A percentile compares a stretch with the other conserved stretches of the same genome.
Evolutionary conservation across 768 basidiomycete genomes (phyloP).

Genomic region (Leucocoprinus birnbaumii): DNA sequence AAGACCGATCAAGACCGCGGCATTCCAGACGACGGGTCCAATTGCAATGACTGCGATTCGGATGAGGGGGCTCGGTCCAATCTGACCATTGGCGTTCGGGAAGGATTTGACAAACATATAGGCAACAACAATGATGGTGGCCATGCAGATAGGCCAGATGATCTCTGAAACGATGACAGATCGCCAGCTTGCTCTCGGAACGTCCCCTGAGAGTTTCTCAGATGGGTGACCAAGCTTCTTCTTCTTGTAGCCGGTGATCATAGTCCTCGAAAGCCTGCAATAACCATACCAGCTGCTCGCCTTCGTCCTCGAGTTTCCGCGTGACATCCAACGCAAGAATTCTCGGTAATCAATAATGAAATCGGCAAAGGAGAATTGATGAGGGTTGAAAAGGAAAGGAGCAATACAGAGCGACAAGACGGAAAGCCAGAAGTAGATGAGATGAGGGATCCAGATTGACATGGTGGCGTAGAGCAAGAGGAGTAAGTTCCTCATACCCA

Average conservation of each 20-base stretch:
- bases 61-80: constrained; percentile 80
- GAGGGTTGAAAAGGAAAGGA: constrained; percentile 99
- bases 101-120: constrained; percentile 96
- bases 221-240: constrained; percentile 97
- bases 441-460: constrained; percentile 88
- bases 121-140: constrained; percentile 75
- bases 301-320: constrained; percentile 95
- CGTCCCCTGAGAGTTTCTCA: constrained; percentile 93
- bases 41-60: constrained; percentile 87
- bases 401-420: constrained; percentile 93
- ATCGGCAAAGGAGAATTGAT: constrained; percentile 96
- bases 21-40: constrained; percentile 96
- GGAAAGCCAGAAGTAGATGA: constrained; percentile 99
- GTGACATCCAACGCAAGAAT: constrained; percentile 98
- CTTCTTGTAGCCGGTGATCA: constrained; percentile 99
- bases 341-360: constrained; percentile 99
- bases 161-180: constrained; percentile 84
- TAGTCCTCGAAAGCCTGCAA: constrained; percentile 93
- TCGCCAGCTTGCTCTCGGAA: constrained; percentile 87
- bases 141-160: constrained; percentile 73
- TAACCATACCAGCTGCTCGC: constrained; percentile 99
- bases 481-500: constrained; percentile 93
- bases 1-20: constrained; percentile 74
- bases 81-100: constrained; percentile 58
- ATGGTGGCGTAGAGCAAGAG: constrained; percentile 89